These are phyloP conservation scores for Lentinula guzmanii DNA, from an alignment of 768 basidiomycete genomes.

Conservation along the genomic window DNA sequence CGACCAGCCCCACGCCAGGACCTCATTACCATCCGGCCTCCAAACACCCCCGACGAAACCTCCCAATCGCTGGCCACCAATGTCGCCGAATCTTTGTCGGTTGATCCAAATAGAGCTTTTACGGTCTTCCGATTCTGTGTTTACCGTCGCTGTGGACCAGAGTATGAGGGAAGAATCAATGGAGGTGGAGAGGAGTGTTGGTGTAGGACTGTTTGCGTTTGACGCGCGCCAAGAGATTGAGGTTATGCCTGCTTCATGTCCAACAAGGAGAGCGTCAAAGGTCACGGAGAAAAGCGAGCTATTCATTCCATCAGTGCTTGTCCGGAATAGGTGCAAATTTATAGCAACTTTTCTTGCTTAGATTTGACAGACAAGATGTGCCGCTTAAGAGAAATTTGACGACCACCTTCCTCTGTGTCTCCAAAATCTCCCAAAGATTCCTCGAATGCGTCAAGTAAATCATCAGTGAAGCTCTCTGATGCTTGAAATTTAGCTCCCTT, in stretches of 20 bases:
- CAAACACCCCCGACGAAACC: constrained; percentile 93
- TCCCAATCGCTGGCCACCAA: constrained; percentile 85
- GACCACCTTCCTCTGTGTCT: constrained; percentile 72
- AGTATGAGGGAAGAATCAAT: constrained; percentile 94
- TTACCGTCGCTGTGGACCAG: constrained; percentile 74
- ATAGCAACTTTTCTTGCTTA: constrained; percentile 30
- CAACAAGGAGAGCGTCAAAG: constrained; percentile 90
- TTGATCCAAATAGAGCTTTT: constrained; percentile 83
- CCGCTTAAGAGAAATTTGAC: constrained; percentile 84
- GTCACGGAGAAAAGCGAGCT: constrained; percentile 63
- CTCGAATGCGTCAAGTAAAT: constrained; percentile 85
- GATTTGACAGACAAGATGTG: constrained; percentile 69
- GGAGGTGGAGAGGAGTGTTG: constrained; percentile 83
- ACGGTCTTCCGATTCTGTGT: constrained; percentile 23
- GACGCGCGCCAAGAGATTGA: constrained; percentile 77
- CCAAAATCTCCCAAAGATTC: constrained; percentile 66
- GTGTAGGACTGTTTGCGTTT: constrained; percentile 15
- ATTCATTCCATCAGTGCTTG: constrained; percentile 17
- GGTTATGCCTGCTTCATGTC: constrained; percentile 94
- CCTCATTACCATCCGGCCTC: constrained; percentile 56
- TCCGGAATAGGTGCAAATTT: not conserved
- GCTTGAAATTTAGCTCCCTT: constrained; percentile 18
- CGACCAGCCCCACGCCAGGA: constrained; percentile 87
- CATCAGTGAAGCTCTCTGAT: constrained; percentile 46
- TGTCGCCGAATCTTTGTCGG: constrained; percentile 85